phyloP scores from a whole-genome alignment of 148 eudicot species.

The Cornus kousa region DNA sequence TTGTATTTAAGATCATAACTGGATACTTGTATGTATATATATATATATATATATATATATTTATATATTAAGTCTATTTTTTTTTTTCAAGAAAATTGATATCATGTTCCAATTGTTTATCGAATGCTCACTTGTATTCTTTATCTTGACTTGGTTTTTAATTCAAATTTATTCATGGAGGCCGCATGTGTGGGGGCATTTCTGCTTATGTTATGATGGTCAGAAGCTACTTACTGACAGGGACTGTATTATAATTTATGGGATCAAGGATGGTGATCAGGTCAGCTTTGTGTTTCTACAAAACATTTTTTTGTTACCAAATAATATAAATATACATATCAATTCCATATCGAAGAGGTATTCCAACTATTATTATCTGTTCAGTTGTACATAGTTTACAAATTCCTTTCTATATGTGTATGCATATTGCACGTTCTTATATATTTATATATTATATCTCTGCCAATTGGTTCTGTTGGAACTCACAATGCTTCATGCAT shows the following conservation, averaged over 20 bases:
- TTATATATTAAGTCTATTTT: not conserved
- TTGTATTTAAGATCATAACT: not conserved
- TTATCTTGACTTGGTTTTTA: not conserved
- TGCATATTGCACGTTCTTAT: not conserved
- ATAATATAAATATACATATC: not conserved
- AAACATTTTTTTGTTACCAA: not conserved
- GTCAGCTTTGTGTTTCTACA: constrained; percentile 27
- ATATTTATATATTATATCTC: not conserved
- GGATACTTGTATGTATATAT: not conserved
- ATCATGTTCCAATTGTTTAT: not conserved
- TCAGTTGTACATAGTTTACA: not conserved
- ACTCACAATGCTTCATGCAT: not conserved
- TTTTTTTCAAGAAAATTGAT: not conserved
- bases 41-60: no score
- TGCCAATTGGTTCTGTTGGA: not conserved
- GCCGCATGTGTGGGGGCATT: constrained; percentile 88
- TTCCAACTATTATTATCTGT: not conserved
- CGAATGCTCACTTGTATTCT: not conserved
- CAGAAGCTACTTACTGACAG: constrained; percentile 59
- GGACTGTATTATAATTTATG: constrained; percentile 40
- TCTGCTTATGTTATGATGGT: constrained; percentile 73
- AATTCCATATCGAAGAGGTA: not conserved
- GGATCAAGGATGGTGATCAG: constrained; percentile 81
- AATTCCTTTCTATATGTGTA: not conserved
- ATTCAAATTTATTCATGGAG: constrained; percentile 28